These are phyloP conservation scores for Malassezia slooffiae DNA, from an alignment of 1,284 basidiomycete genomes.

Conservation along the genomic window DNA sequence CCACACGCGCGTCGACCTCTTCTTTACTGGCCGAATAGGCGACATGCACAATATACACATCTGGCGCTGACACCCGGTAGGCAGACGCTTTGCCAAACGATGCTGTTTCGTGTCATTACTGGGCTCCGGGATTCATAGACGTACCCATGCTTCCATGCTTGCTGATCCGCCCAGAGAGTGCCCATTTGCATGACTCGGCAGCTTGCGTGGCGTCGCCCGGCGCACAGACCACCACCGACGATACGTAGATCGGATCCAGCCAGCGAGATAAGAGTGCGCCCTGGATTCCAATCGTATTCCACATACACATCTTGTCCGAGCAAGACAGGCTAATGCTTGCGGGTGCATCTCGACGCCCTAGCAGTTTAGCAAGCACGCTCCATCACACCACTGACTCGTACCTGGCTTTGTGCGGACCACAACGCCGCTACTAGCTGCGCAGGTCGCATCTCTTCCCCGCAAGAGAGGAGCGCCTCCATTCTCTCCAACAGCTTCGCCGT, in stretches of 20 bases:
- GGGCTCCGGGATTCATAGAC: no score
- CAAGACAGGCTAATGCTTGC: slow-evolving; percentile 22
- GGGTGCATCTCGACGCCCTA: slow-evolving; percentile 18
- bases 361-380: no score
- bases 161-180: background rate
- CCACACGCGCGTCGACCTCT: background rate
- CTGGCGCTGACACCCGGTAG: no score
- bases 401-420: slow-evolving; percentile 6
- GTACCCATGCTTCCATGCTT: no score
- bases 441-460: slow-evolving; percentile 4
- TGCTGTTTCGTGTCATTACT: no score
- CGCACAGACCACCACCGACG: slow-evolving; percentile 7
- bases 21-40: no score
- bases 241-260: slow-evolving; percentile 12
- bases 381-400: background rate
- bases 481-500: no score
- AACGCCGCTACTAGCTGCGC: background rate
- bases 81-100: no score
- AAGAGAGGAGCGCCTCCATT: slow-evolving; percentile 48
- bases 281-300: slow-evolving; percentile 20
- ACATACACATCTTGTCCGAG: slow-evolving; percentile 21
- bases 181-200: background rate
- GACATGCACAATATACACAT: no score
- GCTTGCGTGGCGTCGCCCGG: background rate
- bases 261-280: slow-evolving; percentile 15